Evolutionary conservation across 2,329 filamentous ascomycete species (phyloP), one percentile per base, ranked within the genome.

Genomic region (Coniochaeta sp.): DNA sequence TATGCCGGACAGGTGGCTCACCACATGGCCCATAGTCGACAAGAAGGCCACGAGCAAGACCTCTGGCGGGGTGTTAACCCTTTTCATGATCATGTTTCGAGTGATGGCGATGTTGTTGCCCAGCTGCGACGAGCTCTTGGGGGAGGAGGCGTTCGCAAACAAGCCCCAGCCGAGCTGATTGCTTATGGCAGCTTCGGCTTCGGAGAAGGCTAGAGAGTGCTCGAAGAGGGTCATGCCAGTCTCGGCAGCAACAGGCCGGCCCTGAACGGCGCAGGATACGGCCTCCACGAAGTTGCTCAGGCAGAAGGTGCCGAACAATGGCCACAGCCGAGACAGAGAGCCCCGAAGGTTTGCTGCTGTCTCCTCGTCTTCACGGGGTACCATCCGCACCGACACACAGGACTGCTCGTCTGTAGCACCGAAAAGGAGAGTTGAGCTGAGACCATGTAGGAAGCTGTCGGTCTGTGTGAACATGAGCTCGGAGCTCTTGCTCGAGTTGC

Each of bases 211-310:
- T 9, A 99, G 80, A 0, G 93, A 97, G 70, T 97, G 93, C 71
- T 99, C 95, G 68, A 98, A 96, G 1, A 97, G 83, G 0, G 93
- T 96, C 90, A 98, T 96, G 19, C 92, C 93, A 1, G 91, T 96
- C 74, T 98, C 95, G 0, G 90, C 89, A 64, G 89, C 85, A 0
- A 91, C 84, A 2, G 86, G 83, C 2, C 89, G 86, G 34, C 93
- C 93, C 72, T 96, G 91, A 7, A 98, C 82, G 11, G 93, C 91
- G 72, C 91, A 96, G 4, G 89, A 89, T 11, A 98, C 76, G 0
- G 91, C 95, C 73, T 98, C 95, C 22, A 96, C 77, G 66, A 98
- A 93, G 70, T 96, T 91, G 66, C 91, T 93, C 1, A 90, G 70
- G 61, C 85, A 87, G 44, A 88, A 80, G 0, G 85, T 87, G 44